Base-by-base conservation (phyloP, 805 yeast species). In the Helenozyma rhizophorensis region DNA sequence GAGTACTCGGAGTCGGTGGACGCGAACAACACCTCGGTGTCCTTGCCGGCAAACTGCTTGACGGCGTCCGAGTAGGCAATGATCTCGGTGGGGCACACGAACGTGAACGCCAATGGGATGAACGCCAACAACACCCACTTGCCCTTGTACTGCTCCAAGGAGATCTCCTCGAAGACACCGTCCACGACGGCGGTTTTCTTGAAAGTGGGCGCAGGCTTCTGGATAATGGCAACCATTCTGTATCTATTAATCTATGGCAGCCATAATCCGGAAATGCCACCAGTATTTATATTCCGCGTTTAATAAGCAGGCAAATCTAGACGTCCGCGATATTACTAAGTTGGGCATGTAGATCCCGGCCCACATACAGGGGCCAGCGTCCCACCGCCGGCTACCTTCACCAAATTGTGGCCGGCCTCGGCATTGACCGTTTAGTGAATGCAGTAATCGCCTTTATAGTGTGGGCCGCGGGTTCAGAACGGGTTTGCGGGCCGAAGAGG, bases 11-110 rank as follows among this genome's bases (percentile, higher is more conserved):
- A 90, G 74, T 93, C 99, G 52, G 97, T 90, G 42, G 97, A 90
- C 51, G 97, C 97, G 53, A 93, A 88, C 59, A 93, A 78, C 33
- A 93, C 80, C 72, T 87, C 85, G 50, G 87, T 79, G 57, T 80
- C 90, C 62, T 86, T 82, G 50, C 77, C 94, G 53, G 83, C 65
- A 71, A 93, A 93, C 76, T 82, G 80, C 74, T 80, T 78, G 54
- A 78, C 84, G 52, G 97, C 96, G 54, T 90, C 96, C 45, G 96
- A 85, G 83, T 88, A 93, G 53, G 97, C 97, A 68, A 93, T 81
- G 74, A 93, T 89, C 76, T 93, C 97, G 51, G 98, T 93, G 68
- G 99, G 98, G 74, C 98, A 93, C 46, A 93, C 97, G 54, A 93
- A 93, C 42, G 99, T 93, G 89, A 93, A 93, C 33, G 98, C 98